A percentile compares a stretch with the other conserved stretches of the same genome.
Evolutionary conservation across 495 filamentous ascomycete genomes (phyloP).

Genomic region (Penicillium canescens): DNA sequence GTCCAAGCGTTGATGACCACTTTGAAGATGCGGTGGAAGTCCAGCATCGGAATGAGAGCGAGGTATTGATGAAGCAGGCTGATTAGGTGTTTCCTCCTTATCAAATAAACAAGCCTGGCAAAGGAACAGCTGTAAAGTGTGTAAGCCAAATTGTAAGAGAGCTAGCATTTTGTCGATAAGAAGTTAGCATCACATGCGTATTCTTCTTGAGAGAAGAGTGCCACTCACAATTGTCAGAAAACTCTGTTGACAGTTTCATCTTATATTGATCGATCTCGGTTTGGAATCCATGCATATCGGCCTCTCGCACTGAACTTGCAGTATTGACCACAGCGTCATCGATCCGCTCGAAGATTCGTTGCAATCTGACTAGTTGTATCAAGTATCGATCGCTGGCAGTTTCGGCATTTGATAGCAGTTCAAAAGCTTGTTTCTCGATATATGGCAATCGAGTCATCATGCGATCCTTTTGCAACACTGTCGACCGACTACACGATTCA

Average conservation of each 20-base stretch:
- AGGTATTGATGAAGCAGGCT: background rate
- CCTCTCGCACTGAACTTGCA: background rate
- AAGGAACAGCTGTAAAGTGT: slow-evolving; percentile 1
- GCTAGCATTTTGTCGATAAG: background rate
- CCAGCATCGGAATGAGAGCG: background rate
- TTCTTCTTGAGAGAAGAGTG: too few species aligned
- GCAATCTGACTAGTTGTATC: slow-evolving; percentile 7
- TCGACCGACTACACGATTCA: slow-evolving; percentile 1
- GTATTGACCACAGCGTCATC: slow-evolving; percentile 5
- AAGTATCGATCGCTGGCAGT: background rate
- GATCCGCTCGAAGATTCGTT: slow-evolving; percentile 14
- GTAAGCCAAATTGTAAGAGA: background rate
- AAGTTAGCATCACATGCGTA: too few species aligned
- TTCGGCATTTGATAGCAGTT: slow-evolving; percentile 1
- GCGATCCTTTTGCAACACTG: slow-evolving; percentile 6
- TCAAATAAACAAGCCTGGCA: slow-evolving; percentile 3
- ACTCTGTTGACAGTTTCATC: background rate
- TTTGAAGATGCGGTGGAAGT: background rate
- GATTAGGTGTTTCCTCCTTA: background rate
- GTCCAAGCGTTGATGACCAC: background rate
- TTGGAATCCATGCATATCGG: slow-evolving; percentile 1
- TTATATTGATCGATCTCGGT: background rate
- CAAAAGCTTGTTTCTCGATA: background rate
- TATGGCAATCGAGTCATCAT: slow-evolving; percentile 2
- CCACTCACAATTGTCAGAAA: slow-evolving; percentile 1